Conservation (phyloP, 345 rosid genomes). For the Eucalyptus lansdowneana region DNA sequence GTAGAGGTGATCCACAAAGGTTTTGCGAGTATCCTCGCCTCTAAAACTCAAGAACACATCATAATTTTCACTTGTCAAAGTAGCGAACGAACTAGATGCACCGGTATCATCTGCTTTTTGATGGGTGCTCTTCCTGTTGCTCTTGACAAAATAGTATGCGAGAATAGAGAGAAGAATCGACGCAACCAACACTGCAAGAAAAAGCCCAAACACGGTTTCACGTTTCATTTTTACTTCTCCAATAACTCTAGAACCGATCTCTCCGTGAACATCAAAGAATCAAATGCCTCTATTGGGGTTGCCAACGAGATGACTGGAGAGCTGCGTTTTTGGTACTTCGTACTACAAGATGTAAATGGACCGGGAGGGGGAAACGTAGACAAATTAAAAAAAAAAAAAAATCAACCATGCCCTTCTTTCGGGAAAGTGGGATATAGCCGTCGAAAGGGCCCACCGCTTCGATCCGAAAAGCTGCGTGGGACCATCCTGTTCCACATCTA, state of each 20-base stretch:
- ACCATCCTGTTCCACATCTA: rapidly evolving
- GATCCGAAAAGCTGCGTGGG: too few species aligned
- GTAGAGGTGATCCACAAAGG: neutral
- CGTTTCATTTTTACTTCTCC: too few species aligned
- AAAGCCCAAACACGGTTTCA: too few species aligned
- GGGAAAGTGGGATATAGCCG: too few species aligned
- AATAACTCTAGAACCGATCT: neutral
- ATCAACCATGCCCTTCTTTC: too few species aligned
- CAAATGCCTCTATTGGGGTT: neutral
- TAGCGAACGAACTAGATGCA: neutral
- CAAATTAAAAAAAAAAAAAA: too few species aligned
- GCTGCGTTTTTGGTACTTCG: neutral
- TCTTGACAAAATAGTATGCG: neutral
- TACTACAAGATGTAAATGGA: rapidly evolving
- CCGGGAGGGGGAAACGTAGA: too few species aligned
- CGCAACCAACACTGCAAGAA: too few species aligned
- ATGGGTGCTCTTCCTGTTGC: neutral
- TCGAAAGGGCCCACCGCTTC: too few species aligned
- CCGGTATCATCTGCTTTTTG: rapidly evolving
- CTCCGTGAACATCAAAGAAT: rapidly evolving
- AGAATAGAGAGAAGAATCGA: too few species aligned
- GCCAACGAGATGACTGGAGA: neutral
- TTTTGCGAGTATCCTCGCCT: neutral
- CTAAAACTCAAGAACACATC: neutral
- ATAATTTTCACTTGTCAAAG: rapidly evolving